These are phyloP conservation scores for Mortierella sp. DNA, from an alignment of 371 early-diverging fungal genomes.

Conservation along the genomic window DNA sequence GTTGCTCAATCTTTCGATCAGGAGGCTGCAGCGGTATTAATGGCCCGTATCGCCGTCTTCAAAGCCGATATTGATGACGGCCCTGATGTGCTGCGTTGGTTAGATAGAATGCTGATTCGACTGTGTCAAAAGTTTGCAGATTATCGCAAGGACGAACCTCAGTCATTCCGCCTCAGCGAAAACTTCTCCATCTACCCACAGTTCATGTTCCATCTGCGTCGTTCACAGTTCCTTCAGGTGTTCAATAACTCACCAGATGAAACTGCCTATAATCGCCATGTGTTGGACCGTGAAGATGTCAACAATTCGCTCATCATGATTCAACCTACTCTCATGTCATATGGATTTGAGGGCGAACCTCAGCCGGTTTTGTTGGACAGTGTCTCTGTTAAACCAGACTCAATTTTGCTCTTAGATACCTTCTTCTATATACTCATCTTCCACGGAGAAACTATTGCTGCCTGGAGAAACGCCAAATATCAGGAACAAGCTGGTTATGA, in stretches of 20 bases:
- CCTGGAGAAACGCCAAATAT: conserved; percentile 94
- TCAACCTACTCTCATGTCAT: conserved; percentile 97
- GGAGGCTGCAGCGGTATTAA: conserved; percentile 98
- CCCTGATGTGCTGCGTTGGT: conserved; percentile 98
- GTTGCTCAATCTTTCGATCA: conserved; percentile 98
- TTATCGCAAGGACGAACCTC: conserved; percentile 96
- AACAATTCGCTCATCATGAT: conserved; percentile 99
- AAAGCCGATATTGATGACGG: conserved; percentile 99
- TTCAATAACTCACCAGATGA: conserved; percentile 99
- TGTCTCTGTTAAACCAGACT: conserved; percentile 96
- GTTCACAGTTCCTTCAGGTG: conserved; percentile 98
- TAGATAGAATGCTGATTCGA: conserved; percentile 99
- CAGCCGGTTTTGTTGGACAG: conserved; percentile 98
- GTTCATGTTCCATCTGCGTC: conserved; percentile 99
- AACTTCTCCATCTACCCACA: conserved; percentile 99
- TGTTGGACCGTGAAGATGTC: conserved; percentile 94
- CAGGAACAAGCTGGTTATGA: conserved; percentile 94
- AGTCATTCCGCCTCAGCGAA: conserved; percentile 91
- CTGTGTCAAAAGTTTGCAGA: conserved; percentile 98
- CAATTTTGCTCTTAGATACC: conserved; percentile 97
- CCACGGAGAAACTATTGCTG: conserved; percentile 93
- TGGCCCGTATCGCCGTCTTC: conserved; percentile 98
- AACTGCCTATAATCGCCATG: conserved; percentile 97
- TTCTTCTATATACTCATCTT: conserved; percentile 98
- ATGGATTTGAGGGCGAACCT: conserved; percentile 90